phyloP scores from a whole-genome alignment of 768 basidiomycete genomes.

The Leucosporidium creatinivorum region DNA sequence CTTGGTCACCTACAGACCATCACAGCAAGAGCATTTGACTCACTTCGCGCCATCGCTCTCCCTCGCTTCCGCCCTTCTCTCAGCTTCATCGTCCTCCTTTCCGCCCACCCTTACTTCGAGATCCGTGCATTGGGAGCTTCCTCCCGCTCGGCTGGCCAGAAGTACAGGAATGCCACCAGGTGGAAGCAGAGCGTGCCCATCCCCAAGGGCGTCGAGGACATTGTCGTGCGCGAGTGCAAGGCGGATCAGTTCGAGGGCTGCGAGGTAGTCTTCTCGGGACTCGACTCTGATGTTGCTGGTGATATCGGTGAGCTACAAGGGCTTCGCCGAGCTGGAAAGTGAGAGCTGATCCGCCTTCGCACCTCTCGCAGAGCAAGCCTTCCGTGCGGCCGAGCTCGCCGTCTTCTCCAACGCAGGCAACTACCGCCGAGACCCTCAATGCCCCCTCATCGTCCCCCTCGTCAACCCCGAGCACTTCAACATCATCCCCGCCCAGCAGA shows the following conservation, averaged over 20 bases:
- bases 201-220: conserved; percentile 55
- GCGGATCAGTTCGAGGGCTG: conserved; percentile 73
- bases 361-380: conserved; percentile 60
- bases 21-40: neutral
- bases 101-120: conserved; percentile 81
- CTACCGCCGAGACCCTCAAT: conserved; percentile 80
- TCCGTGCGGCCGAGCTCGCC: conserved; percentile 75
- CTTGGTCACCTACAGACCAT: neutral
- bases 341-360: neutral
- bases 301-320: conserved; percentile 65
- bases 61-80: neutral
- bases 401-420: conserved; percentile 99
- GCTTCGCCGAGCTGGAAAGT: too few species aligned
- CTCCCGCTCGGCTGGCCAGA: conserved; percentile 72
- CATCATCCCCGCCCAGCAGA: conserved; percentile 74
- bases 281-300: conserved; percentile 89
- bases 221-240: conserved; percentile 68
- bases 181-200: conserved; percentile 86
- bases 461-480: conserved; percentile 81
- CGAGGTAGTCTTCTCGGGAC: conserved; percentile 83
- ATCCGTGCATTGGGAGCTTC: conserved; percentile 85
- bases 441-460: conserved; percentile 92
- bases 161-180: conserved; percentile 59
- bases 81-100: conserved; percentile 73
- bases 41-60: neutral